These are phyloP conservation scores for Zopfochytrium polystomum DNA, from an alignment of 371 early-diverging fungal genomes.

Conservation along the genomic window DNA sequence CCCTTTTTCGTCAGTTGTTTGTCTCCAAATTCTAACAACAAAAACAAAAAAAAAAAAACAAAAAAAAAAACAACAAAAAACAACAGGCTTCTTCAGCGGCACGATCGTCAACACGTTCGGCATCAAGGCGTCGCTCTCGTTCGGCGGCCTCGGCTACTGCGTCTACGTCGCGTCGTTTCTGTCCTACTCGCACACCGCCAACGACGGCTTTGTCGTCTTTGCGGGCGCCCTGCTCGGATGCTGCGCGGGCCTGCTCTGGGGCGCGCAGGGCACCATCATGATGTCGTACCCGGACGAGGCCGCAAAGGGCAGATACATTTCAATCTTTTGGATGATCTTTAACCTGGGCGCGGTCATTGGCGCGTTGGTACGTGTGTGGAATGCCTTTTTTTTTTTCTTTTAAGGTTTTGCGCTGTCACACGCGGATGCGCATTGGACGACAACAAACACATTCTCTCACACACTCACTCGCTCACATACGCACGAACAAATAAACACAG, in stretches of 20 bases:
- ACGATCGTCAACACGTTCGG: constrained; percentile 45
- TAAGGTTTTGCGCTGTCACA: too few species aligned
- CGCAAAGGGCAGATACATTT: constrained; percentile 72
- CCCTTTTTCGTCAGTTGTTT: too few species aligned
- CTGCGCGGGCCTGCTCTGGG: constrained; percentile 63
- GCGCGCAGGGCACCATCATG: constrained; percentile 79
- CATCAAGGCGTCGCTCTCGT: constrained; percentile 39
- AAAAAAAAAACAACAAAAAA: too few species aligned
- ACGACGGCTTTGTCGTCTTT: constrained; percentile 32
- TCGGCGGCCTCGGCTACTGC: constrained; percentile 44
- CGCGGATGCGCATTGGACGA: too few species aligned
- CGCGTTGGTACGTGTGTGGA: too few species aligned
- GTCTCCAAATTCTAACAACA: too few species aligned
- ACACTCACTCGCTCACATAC: too few species aligned
- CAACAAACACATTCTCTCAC: too few species aligned
- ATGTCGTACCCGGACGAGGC: constrained; percentile 74
- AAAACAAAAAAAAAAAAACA: too few species aligned
- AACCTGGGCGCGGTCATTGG: constrained; percentile 78
- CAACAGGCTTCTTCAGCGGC: constrained; percentile 33
- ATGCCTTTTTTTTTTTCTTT: too few species aligned
- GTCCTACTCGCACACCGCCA: not conserved
- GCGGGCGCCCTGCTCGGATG: constrained; percentile 67
- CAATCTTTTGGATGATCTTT: constrained; percentile 80
- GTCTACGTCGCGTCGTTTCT: constrained; percentile 39
- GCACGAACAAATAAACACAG: too few species aligned